These are phyloP conservation scores for Stachybotrys chlorohalonatus DNA, from an alignment of 2,329 filamentous ascomycete genomes.

Conservation along the genomic window DNA sequence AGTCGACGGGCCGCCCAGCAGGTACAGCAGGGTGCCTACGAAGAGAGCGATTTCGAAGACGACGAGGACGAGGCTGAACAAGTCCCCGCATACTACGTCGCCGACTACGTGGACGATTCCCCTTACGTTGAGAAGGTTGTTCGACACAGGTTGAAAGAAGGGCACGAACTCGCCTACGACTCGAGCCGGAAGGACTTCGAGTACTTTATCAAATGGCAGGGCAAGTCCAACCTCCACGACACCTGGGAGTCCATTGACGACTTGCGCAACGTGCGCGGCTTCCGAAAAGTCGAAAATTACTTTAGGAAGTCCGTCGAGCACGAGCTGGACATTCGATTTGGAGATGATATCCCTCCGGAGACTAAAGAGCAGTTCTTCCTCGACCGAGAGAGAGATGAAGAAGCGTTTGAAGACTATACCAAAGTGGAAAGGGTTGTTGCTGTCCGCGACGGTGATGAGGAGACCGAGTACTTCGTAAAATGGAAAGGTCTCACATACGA, in stretches of 20 bases:
- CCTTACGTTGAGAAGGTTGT: constrained; percentile 88
- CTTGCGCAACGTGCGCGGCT: constrained; percentile 70
- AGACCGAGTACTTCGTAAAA: constrained; percentile 86
- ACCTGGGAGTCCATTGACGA: constrained; percentile 82
- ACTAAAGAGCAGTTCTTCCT: constrained; percentile 90
- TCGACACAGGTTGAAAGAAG: constrained; percentile 72
- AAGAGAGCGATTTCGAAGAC: constrained; percentile 58
- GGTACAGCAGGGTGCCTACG: constrained; percentile 52
- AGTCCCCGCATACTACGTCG: constrained; percentile 57
- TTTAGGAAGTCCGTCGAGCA: constrained; percentile 73
- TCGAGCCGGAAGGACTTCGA: constrained; percentile 69
- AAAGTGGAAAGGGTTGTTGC: constrained; percentile 91
- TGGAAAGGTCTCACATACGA: constrained; percentile 95
- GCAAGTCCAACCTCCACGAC: constrained; percentile 87
- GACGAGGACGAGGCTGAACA: constrained; percentile 52
- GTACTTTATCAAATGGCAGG: constrained; percentile 94
- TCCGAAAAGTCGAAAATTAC: constrained; percentile 90
- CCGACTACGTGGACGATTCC: constrained; percentile 63
- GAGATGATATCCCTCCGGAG: constrained; percentile 70
- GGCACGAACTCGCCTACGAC: constrained; percentile 48
- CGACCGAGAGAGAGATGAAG: constrained; percentile 84
- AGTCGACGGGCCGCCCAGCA: constrained; percentile 77
- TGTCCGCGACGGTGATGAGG: constrained; percentile 66
- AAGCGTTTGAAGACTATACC: constrained; percentile 82
- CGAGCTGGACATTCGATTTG: constrained; percentile 68